Evolutionary conservation across 805 yeast species (phyloP).

Genomic region (Kodamaea neixiangensis): DNA sequence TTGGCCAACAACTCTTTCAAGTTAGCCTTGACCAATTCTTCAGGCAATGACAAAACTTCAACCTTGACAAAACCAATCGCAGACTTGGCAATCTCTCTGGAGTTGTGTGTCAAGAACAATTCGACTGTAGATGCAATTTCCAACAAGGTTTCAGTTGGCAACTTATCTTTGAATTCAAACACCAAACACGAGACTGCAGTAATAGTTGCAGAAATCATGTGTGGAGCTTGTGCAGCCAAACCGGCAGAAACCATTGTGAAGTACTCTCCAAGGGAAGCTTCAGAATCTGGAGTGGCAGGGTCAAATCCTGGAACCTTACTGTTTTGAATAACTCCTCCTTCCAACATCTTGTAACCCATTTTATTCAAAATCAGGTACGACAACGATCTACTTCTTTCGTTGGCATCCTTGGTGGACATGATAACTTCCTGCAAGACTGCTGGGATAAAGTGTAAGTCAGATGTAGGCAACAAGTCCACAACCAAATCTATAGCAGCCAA

Average conservation of each 20-base stretch:
- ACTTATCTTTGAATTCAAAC: constrained; percentile 75
- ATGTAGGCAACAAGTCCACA: constrained; percentile 60
- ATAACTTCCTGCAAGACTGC: constrained; percentile 83
- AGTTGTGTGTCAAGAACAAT: constrained; percentile 84
- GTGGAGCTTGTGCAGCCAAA: constrained; percentile 88
- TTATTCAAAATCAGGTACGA: constrained; percentile 74
- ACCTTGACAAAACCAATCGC: constrained; percentile 94
- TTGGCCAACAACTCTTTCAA: constrained; percentile 67
- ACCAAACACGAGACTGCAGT: constrained; percentile 86
- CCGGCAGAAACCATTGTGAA: constrained; percentile 96
- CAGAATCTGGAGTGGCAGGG: constrained; percentile 57
- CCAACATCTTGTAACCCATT: constrained; percentile 78
- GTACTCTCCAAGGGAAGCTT: constrained; percentile 74
- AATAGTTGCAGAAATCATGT: constrained; percentile 92
- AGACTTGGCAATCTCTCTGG: constrained; percentile 90
- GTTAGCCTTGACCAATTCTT: constrained; percentile 66
- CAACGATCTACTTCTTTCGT: constrained; percentile 84
- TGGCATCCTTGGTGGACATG: constrained; percentile 85
- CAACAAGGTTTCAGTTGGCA: constrained; percentile 59
- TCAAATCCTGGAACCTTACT: constrained; percentile 68
- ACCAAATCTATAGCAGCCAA: constrained; percentile 65
- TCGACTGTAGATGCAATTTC: constrained; percentile 88
- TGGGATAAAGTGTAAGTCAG: constrained; percentile 76
- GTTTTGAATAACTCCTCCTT: constrained; percentile 68
- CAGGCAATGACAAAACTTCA: constrained; percentile 79